Percentiles rank a stretch among this genome's conserved stretches.
Conservation (phyloP, 352 stramenopile species). For the Phytopythium aichiense region DNA sequence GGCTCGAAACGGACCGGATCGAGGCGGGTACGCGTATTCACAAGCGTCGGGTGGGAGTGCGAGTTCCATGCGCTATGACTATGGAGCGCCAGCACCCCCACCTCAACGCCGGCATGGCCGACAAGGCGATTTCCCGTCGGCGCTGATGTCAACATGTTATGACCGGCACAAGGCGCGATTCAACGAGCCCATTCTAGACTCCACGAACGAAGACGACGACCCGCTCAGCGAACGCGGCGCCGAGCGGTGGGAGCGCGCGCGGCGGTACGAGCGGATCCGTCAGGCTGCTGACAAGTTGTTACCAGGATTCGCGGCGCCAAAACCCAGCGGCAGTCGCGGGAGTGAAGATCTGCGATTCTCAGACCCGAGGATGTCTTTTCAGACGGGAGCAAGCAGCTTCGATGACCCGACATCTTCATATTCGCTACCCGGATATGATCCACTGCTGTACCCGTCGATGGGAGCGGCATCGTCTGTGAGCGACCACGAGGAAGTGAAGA, state of each 20-base stretch:
- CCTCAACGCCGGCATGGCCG: conserved; percentile 39
- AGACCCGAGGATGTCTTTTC: neutral
- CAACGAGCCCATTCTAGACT: conserved; percentile 65
- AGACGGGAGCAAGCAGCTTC: neutral
- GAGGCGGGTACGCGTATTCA: neutral
- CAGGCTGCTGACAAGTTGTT: conserved; percentile 50
- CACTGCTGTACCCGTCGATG: conserved; percentile 2
- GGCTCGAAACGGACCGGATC: neutral
- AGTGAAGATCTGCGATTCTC: neutral
- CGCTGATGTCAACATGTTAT: conserved; percentile 58
- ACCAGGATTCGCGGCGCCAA: conserved; percentile 45
- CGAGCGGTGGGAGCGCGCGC: conserved; percentile 56
- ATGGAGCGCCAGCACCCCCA: conserved; percentile 10
- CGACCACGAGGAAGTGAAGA: conserved; percentile 66
- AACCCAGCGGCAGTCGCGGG: neutral
- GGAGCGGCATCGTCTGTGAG: conserved; percentile 8
- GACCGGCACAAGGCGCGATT: conserved; percentile 67
- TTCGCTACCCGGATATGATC: conserved; percentile 1
- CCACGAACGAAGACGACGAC: conserved; percentile 65
- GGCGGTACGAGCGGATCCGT: conserved; percentile 62
- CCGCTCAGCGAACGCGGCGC: conserved; percentile 71
- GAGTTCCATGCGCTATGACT: conserved; percentile 8
- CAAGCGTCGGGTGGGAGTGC: conserved; percentile 6
- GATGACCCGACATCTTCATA: conserved; percentile 3
- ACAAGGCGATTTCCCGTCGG: conserved; percentile 45